Percentiles rank a stretch among this genome's conserved stretches.
phyloP scores from a whole-genome alignment of 805 yeast genomes.

The Cyberlindnera maritima region DNA sequence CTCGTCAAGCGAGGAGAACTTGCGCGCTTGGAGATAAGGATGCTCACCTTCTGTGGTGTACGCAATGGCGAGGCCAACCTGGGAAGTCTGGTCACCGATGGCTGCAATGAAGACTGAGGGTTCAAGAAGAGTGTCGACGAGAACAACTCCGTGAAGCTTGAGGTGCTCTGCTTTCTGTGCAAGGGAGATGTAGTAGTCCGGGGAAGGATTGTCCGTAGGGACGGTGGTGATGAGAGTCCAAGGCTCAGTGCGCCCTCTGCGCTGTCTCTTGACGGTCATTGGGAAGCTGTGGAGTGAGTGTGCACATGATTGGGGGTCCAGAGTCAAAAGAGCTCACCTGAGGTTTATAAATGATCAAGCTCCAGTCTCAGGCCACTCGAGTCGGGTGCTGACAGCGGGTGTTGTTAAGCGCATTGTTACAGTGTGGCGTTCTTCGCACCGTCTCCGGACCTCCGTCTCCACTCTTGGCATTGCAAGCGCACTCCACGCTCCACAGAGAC shows the following conservation, averaged over 20 bases:
- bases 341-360: no score
- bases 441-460: no score
- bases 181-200: slow-evolving; percentile 29
- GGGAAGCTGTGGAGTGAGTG: background rate
- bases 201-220: slow-evolving; percentile 27
- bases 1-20: slow-evolving; percentile 40
- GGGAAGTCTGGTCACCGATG: slow-evolving; percentile 28
- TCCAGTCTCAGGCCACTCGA: no score
- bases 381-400: no score
- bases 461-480: no score
- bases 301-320: no score
- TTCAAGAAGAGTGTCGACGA: slow-evolving; percentile 36
- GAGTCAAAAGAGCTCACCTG: background rate
- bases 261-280: slow-evolving; percentile 4
- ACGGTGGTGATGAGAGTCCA: slow-evolving; percentile 8
- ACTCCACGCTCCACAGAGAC: no score
- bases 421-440: no score
- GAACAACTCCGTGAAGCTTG: slow-evolving; percentile 33
- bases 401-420: no score
- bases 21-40: slow-evolving; percentile 37
- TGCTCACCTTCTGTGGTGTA: slow-evolving; percentile 36
- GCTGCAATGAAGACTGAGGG: slow-evolving; percentile 40
- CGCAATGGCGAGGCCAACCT: slow-evolving; percentile 35
- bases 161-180: slow-evolving; percentile 26
- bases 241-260: background rate